A percentile compares a stretch with the other conserved stretches of the same genome.
These are phyloP conservation scores for Fusarium begoniae DNA, from an alignment of 2,329 filamentous ascomycete genomes.

Conservation along the genomic window DNA sequence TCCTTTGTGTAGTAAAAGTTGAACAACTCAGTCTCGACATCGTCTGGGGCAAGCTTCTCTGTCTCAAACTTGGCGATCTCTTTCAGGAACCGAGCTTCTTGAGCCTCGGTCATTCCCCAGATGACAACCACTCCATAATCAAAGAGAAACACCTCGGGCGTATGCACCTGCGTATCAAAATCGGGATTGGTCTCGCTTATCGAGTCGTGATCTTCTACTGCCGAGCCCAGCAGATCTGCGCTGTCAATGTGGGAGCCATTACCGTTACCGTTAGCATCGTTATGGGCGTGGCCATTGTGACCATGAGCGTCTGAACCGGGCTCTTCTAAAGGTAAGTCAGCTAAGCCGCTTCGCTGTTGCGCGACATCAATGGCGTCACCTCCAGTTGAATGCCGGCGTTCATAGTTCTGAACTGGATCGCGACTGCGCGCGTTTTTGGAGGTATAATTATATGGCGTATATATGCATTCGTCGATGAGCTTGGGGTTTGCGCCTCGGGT, in stretches of 20 bases:
- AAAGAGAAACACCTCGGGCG: conserved; percentile 94
- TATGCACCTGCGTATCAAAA: conserved; percentile 89
- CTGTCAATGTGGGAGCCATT: conserved; percentile 41
- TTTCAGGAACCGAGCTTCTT: conserved; percentile 91
- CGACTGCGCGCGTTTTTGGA: conserved; percentile 52
- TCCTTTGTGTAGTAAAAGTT: conserved; percentile 99
- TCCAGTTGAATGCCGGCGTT: conserved; percentile 80
- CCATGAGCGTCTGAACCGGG: conserved; percentile 42
- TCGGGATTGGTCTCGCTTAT: conserved; percentile 66
- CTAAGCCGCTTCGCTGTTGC: conserved; percentile 66
- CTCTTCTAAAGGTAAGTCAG: conserved; percentile 63
- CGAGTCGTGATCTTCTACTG: conserved; percentile 48
- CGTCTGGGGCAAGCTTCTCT: conserved; percentile 87
- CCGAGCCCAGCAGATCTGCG: conserved; percentile 49
- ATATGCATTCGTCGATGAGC: conserved; percentile 96
- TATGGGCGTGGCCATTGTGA: conserved; percentile 37
- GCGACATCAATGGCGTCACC: conserved; percentile 61
- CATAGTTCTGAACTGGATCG: conserved; percentile 59
- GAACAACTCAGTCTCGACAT: conserved; percentile 96
- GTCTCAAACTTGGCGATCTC: conserved; percentile 94
- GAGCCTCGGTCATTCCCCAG: conserved; percentile 94
- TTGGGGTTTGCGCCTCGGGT: conserved; percentile 85
- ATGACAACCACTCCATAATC: conserved; percentile 98
- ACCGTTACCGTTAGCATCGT: conserved; percentile 39
- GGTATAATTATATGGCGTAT: conserved; percentile 86